A percentile compares a stretch with the other conserved stretches of the same genome.
Evolutionary conservation across 345 rosid species (phyloP).

Genomic region (Barbarea vulgaris): DNA sequence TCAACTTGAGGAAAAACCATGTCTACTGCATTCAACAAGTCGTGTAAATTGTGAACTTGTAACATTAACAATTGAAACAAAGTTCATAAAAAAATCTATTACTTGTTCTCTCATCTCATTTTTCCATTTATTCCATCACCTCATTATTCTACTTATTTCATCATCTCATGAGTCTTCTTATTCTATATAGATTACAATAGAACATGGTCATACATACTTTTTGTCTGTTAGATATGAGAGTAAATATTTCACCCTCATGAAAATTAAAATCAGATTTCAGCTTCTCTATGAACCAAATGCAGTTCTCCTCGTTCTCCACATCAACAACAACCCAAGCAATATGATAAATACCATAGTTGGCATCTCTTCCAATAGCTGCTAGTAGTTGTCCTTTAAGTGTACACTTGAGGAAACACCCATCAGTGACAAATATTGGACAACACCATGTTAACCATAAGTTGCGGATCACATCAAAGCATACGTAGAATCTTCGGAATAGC

Average conservation of each 20-base stretch:
- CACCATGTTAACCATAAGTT: background rate
- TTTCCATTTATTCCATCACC: too few species aligned
- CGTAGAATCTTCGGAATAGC: background rate
- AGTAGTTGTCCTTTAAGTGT: background rate
- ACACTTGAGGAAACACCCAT: background rate
- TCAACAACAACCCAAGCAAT: slow-evolving; percentile 1
- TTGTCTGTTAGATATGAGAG: slow-evolving; percentile 3
- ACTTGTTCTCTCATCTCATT: too few species aligned
- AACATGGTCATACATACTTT: background rate
- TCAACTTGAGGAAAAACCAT: background rate
- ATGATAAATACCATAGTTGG: background rate
- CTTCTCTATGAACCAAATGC: background rate
- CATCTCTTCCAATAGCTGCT: background rate
- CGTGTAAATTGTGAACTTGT: background rate
- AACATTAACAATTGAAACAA: too few species aligned
- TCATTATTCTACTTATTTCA: too few species aligned
- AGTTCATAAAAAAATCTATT: too few species aligned
- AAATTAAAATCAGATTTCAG: background rate
- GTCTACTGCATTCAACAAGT: background rate
- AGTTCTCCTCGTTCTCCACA: background rate
- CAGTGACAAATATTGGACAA: background rate
- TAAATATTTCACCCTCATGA: background rate
- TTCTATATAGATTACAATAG: too few species aligned
- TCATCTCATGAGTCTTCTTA: too few species aligned
- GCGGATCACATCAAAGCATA: background rate